Base-by-base conservation (phyloP, 2,329 filamentous ascomycete genomes). In the Penicillium janthinellum region DNA sequence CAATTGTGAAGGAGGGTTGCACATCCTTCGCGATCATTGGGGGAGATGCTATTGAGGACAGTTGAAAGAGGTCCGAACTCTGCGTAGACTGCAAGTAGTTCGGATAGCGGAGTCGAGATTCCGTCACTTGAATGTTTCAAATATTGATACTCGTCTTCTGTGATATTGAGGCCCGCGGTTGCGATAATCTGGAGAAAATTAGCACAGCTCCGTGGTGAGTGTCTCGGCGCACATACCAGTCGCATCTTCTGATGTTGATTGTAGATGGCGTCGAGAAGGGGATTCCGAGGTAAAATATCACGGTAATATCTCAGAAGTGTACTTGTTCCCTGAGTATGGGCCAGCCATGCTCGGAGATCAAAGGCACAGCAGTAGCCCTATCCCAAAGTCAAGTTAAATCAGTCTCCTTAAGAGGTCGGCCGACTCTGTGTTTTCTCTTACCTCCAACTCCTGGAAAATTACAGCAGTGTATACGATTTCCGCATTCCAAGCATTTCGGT, bases 381-480 rank as follows among this genome's bases (percentile, higher is more conserved):
- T 15, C 22, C 15, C 28, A 15, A 15, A 34, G 6, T 2, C 14
- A 25, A 8, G 42, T 58, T 17, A 58, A 49, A 28, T 39, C 3
- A 8, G 8, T 34, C 11, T n/a, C 12, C 14, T 15, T 14, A 38
- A 25, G 17, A 25, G 17, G 17, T 37, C 3, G 3, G 3, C 17
- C 4, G 25, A 10, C 2, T 22, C 14, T n/a, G 22, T 25, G 17
- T 41, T 28, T 28, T 4, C 15, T 4, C n/a, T 28, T 35, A 58
- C 56, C 56, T 58, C 56, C 22, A 58, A 48, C 12, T 58, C 56
- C 44, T 58, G 56, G 17, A 58, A 58, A 25, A 58, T 54, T 4
- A 58, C 56, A 10, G 56, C 44, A 20, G 56, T 58, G 50, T 58
- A 58, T 4, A 58, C 37, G 6, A 54, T 54, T 17, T 58, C 56